phyloP scores from a whole-genome alignment of 768 basidiomycete species.

The Kondoa malvinella region DNA sequence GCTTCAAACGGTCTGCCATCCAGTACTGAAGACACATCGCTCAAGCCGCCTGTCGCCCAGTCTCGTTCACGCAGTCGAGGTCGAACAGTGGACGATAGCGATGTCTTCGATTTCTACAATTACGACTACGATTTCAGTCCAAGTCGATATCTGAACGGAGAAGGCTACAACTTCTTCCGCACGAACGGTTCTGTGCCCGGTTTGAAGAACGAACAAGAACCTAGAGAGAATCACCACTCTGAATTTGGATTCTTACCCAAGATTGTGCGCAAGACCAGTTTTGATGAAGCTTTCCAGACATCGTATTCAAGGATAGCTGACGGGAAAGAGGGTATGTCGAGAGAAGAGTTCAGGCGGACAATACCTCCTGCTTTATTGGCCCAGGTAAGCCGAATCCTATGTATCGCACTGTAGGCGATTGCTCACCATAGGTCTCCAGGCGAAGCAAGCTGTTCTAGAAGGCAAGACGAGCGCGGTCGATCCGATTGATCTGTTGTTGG shows the following conservation, averaged over 20 bases:
- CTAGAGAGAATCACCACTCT: constrained; percentile 12
- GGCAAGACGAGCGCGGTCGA: too few relatives aligned
- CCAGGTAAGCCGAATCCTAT: neutral
- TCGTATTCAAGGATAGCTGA: neutral
- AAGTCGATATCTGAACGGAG: neutral
- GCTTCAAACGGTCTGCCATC: neutral
- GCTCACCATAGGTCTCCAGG: neutral
- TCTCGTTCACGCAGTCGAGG: neutral
- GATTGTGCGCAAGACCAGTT: constrained; percentile 18
- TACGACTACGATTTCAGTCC: neutral
- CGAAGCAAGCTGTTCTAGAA: neutral
- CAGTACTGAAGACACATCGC: neutral
- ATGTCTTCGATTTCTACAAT: neutral
- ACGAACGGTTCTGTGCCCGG: constrained; percentile 14
- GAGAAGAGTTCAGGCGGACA: neutral
- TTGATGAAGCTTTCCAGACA: constrained; percentile 9
- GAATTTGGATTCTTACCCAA: constrained; percentile 20
- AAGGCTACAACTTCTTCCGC: neutral
- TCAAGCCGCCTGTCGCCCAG: neutral
- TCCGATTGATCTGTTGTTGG: too few relatives aligned
- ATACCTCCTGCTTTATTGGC: neutral
- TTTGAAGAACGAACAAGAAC: constrained; percentile 11
- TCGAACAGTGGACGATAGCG: neutral
- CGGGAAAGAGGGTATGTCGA: neutral
- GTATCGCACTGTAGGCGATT: neutral